Base-by-base conservation (phyloP, 1,284 basidiomycete species). In the Pseudozyma sp. region DNA sequence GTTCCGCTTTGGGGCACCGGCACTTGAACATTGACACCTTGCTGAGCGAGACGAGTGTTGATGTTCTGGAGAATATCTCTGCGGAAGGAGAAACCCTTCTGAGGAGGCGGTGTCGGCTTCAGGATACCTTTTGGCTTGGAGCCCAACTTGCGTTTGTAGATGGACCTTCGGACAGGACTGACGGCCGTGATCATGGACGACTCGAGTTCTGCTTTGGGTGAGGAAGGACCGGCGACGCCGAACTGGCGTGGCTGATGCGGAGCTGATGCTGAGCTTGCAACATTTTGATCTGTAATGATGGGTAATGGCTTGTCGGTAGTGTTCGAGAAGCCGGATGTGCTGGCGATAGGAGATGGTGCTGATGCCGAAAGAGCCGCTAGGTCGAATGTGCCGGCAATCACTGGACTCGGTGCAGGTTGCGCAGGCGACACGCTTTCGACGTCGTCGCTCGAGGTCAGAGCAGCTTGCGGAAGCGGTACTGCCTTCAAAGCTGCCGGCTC, bases 11-110 rank as follows among this genome's bases (percentile, higher is more conserved):
- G 72, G 2, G 78, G 78, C 14, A 81, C 54, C 5, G 82, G 81
- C 0, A 84, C 78, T 43, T 81, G 76, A 6, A 83, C 69, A 47
- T 79, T 77, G 33, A 84, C 75, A n/a, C 81, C 81, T 34, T 81
- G 77, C 54, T 82, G 81, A 7, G 82, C 81, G 10, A 84, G 75
- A 30, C 80, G 69, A 31, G 74, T 73, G 52, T 84, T 83, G 57
- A 84, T 67, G 51, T 60, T 73, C 46, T 82, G 78, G 8, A 82
- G 61, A 24, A 81, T 75, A 46, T 81, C 81, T 46, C 78, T 54
- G 19, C 80, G 79, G 58, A 78, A 74, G 47, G 77, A 80, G 48
- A 81, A 81, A 50, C 77, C 64, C 51, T 81, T 77, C 33, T 68
- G 69, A n/a, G 70, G 79, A 19, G 68, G 69, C 8, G 79, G 69